A percentile compares a stretch with the other conserved stretches of the same genome.
These are phyloP conservation scores for Nelumbo lutea DNA, from an alignment of 164 flowering plant genomes.

Conservation along the genomic window DNA sequence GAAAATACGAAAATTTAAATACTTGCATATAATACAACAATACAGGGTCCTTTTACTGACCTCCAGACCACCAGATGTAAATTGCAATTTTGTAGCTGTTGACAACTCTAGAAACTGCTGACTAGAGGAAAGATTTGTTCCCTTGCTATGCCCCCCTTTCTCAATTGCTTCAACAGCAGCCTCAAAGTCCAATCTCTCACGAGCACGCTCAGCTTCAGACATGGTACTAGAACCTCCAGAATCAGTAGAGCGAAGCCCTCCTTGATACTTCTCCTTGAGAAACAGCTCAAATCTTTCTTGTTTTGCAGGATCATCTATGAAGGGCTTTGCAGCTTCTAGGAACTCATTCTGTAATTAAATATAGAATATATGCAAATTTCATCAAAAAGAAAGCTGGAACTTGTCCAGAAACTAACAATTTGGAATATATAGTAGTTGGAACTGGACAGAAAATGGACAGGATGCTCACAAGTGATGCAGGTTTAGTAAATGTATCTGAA, in stretches of 20 bases:
- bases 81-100: slow-evolving; percentile 45
- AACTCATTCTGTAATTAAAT: slow-evolving; percentile 29
- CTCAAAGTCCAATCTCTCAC: slow-evolving; percentile 93
- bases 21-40: not conserved
- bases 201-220: slow-evolving; percentile 93
- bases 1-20: slow-evolving; percentile 1
- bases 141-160: slow-evolving; percentile 44
- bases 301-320: slow-evolving; percentile 76
- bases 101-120: slow-evolving; percentile 35
- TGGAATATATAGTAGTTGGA: not conserved
- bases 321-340: slow-evolving; percentile 59
- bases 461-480: slow-evolving; percentile 62
- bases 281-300: slow-evolving; percentile 90
- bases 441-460: not conserved
- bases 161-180: slow-evolving; percentile 82
- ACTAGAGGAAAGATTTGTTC: slow-evolving; percentile 19
- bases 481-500: slow-evolving; percentile 78
- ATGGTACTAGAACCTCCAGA: slow-evolving; percentile 56
- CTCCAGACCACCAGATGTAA: slow-evolving; percentile 71
- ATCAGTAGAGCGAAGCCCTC: slow-evolving; percentile 75
- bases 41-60: slow-evolving; percentile 21
- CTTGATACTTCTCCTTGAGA: slow-evolving; percentile 80
- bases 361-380: not conserved
- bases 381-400: not conserved
- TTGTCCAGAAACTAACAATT: not conserved